Evolutionary conservation across 2,329 filamentous ascomycete species (phyloP), one percentile per base, ranked within the genome.

Genomic region (Knufia petricola): DNA sequence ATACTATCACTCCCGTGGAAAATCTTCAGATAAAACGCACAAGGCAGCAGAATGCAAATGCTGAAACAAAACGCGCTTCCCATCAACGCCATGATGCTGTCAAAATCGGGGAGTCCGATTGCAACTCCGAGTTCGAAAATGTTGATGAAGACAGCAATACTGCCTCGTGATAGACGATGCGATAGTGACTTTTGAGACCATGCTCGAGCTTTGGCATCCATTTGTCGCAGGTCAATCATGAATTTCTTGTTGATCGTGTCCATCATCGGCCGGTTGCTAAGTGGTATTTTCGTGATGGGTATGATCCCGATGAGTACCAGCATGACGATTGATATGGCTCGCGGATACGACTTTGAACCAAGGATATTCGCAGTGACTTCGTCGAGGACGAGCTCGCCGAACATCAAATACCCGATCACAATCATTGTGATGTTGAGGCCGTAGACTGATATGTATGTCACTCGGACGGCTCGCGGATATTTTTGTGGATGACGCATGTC

Each of bases 331-430:
- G 81, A 87, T 34, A 94, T 66, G 1, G 71, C 74, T 10, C 77
- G 69, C 1, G 90, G 87, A 62, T 94, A 95, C 2, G 13, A 7
- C 3, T 26, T 38, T 1, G 80, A 84, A 46, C 76, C 72, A 55
- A 96, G 78, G 52, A 98, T 83, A 67, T 95, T 96, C 60, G 84
- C 84, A 0, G 92, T 95, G 63, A 96, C 82, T 64, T 94, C 87
- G 55, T 95, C 89, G 49, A 76, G 77, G 47, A 95, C 86, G n/a
- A 71, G 76, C 57, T 94, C 85, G 52, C 90, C 90, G 64, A 95
- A 98, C 90, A 98, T 96, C 55, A 95, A 75, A 50, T 92, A 77
- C 32, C 92, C 90, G 9, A 85, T 78, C 38, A 92, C 77, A 21
- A 87, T 89, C 62, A 94, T 88, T 39, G 81, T 77, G 21, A 83